These are phyloP conservation scores for Lotus japonicus DNA, from an alignment of 306 rosid species.

Conservation along the genomic window DNA sequence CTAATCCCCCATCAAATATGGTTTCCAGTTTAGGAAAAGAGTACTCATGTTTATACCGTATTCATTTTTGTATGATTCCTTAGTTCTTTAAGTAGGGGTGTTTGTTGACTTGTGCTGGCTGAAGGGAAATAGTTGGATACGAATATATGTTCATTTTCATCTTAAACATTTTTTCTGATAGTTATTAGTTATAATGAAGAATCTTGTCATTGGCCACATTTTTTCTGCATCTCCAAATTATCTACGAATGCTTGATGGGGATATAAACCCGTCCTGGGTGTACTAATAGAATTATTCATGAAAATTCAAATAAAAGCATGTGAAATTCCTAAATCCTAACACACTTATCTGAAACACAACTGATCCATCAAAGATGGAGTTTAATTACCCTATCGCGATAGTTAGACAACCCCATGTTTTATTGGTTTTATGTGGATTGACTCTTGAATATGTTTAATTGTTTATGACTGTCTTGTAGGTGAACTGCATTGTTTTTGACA, in stretches of 20 bases:
- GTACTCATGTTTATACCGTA: neutral
- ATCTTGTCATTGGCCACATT: neutral
- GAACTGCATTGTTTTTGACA: slow-evolving; percentile 82
- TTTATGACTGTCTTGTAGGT: slow-evolving; percentile 44
- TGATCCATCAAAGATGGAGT: too few relatives aligned
- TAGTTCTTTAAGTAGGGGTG: neutral
- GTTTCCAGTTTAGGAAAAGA: slow-evolving; percentile 1
- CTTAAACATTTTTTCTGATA: neutral
- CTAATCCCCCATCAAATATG: neutral
- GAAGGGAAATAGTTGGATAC: slow-evolving; percentile 6
- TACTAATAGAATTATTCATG: too few relatives aligned
- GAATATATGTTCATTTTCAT: neutral
- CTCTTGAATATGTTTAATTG: neutral
- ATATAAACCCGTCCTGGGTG: too few relatives aligned
- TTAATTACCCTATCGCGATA: too few relatives aligned
- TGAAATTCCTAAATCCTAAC: too few relatives aligned
- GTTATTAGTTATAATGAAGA: slow-evolving; percentile 1
- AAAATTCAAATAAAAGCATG: too few relatives aligned
- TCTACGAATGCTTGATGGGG: neutral
- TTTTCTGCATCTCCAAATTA: neutral
- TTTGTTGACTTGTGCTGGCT: neutral
- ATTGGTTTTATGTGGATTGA: neutral
- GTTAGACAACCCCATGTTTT: too few relatives aligned
- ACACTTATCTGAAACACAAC: too few relatives aligned
- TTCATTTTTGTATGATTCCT: neutral